Conservation (phyloP, 2,329 filamentous ascomycete genomes). For the Penicillium olsonii region DNA sequence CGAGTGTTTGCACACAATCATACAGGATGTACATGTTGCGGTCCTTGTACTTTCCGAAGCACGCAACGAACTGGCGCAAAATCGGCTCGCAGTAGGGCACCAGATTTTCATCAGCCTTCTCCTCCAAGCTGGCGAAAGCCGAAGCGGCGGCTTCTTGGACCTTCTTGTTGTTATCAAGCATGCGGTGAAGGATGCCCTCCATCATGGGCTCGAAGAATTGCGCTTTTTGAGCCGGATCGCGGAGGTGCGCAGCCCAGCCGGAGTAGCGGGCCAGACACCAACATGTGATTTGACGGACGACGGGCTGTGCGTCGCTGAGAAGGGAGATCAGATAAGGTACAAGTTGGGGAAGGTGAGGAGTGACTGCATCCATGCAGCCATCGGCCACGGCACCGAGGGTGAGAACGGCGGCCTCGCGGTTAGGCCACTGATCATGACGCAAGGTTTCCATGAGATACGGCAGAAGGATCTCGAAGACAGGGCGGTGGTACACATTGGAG, state of each 20-base stretch:
- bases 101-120: constrained; percentile 80
- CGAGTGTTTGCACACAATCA: constrained; percentile 95
- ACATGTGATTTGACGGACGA: constrained; percentile 95
- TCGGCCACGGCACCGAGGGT: constrained; percentile 93
- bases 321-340: constrained; percentile 87
- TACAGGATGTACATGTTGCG: constrained; percentile 99
- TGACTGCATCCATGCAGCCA: constrained; percentile 86
- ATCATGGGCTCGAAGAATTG: constrained; percentile 93
- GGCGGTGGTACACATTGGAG: constrained; percentile 81
- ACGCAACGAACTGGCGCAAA: constrained; percentile 85
- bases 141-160: constrained; percentile 96
- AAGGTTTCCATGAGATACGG: constrained; percentile 91
- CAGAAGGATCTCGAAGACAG: constrained; percentile 87
- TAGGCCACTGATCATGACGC: constrained; percentile 84
- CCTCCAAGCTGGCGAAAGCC: constrained; percentile 92
- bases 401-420: constrained; percentile 89
- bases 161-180: constrained; percentile 97
- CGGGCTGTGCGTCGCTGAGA: constrained; percentile 79
- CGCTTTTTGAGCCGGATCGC: constrained; percentile 66
- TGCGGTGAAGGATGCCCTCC: constrained; percentile 90
- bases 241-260: constrained; percentile 79
- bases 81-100: constrained; percentile 88
- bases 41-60: constrained; percentile 95
- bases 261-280: constrained; percentile 97
- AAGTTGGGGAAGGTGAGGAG: constrained; percentile 85